These are phyloP conservation scores for Cenchrus purpureus DNA, from an alignment of 176 grass and related monocot species.

Conservation along the genomic window DNA sequence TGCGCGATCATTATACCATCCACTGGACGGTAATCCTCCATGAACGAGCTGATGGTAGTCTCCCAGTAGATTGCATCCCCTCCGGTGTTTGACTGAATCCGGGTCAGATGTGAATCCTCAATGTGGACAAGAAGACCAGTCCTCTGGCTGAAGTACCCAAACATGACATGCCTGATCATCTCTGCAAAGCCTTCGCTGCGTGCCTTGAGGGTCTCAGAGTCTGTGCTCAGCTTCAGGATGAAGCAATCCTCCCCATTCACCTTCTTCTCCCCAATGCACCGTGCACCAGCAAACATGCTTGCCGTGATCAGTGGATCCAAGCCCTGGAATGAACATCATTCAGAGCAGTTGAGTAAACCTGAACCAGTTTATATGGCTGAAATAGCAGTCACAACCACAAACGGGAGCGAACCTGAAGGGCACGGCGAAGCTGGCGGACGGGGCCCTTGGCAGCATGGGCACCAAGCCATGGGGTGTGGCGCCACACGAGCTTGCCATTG, in stretches of 20 bases:
- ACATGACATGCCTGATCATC: slow-evolving; percentile 73
- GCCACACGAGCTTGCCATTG: slow-evolving; percentile 73
- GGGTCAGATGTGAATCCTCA: slow-evolving; percentile 74
- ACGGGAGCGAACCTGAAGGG: slow-evolving; percentile 58
- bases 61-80: slow-evolving; percentile 70
- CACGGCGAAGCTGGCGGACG: slow-evolving; percentile 68
- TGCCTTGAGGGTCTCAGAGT: slow-evolving; percentile 52
- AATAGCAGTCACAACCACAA: background rate
- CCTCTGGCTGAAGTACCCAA: slow-evolving; percentile 78
- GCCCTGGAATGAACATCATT: slow-evolving; percentile 52
- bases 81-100: slow-evolving; percentile 64
- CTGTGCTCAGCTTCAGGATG: slow-evolving; percentile 69
- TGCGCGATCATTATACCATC: slow-evolving; percentile 80
- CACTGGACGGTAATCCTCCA: slow-evolving; percentile 71
- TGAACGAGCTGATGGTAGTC: slow-evolving; percentile 67
- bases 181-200: slow-evolving; percentile 61
- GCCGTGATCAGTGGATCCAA: slow-evolving; percentile 69
- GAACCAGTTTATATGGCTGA: slow-evolving; percentile 10
- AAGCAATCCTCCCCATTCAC: slow-evolving; percentile 81
- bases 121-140: slow-evolving; percentile 77
- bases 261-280: slow-evolving; percentile 73
- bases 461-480: slow-evolving; percentile 62
- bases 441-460: slow-evolving; percentile 69
- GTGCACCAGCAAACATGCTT: slow-evolving; percentile 63
- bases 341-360: background rate